Evolutionary conservation across 495 filamentous ascomycete species (phyloP).

Genomic region (Aspergillus steynii): DNA sequence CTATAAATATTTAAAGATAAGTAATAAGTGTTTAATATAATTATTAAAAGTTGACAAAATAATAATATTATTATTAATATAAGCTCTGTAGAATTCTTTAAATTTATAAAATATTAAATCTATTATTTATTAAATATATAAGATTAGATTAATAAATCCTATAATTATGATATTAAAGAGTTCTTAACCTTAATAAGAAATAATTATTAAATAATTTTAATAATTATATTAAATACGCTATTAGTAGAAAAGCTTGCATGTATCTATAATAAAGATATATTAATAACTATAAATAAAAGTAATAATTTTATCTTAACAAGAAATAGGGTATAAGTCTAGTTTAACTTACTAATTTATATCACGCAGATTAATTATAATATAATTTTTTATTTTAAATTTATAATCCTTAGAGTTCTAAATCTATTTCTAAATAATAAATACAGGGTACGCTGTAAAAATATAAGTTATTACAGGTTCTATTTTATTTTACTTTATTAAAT

Average conservation of each 20-base stretch:
- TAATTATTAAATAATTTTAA: background rate
- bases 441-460: too few relatives aligned
- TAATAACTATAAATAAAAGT: background rate
- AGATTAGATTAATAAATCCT: constrained; percentile 4
- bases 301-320: too few relatives aligned
- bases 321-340: too few relatives aligned
- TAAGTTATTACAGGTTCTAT: too few relatives aligned
- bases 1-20: background rate
- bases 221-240: background rate
- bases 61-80: background rate
- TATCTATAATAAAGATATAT: background rate
- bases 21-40: background rate
- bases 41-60: background rate
- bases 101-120: too few relatives aligned
- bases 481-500: background rate
- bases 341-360: too few relatives aligned
- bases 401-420: background rate
- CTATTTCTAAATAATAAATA: too few relatives aligned
- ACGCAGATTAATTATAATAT: too few relatives aligned
- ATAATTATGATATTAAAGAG: constrained; percentile 8
- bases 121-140: constrained; percentile 7
- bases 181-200: constrained; percentile 1
- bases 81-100: too few relatives aligned
- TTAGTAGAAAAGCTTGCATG: background rate
- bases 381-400: background rate